Percentiles rank a stretch among this genome's conserved stretches.
Conservation (phyloP, 257 asterid species). For the Ocimum tenuiflorum region DNA sequence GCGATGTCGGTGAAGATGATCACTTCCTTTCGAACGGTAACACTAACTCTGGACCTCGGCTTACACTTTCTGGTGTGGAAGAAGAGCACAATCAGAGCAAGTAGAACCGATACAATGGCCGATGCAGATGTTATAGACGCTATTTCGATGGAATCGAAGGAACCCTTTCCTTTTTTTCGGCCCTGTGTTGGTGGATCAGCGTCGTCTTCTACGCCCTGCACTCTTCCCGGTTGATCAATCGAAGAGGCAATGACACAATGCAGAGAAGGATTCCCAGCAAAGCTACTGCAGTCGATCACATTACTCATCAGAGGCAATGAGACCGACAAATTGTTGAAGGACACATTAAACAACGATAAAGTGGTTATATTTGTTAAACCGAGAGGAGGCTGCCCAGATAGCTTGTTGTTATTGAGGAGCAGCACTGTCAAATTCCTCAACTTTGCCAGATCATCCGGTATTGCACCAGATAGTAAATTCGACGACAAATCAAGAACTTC, state of each 20-base stretch:
- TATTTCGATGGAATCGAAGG: conserved; percentile 61
- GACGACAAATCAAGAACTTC: conserved; percentile 70
- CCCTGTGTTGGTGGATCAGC: conserved; percentile 24
- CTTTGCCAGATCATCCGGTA: conserved; percentile 53
- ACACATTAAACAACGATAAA: conserved; percentile 48
- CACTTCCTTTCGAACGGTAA: conserved; percentile 76
- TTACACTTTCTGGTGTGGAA: conserved; percentile 71
- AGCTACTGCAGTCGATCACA: conserved; percentile 55
- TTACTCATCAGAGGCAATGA: conserved; percentile 38
- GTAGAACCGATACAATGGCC: conserved; percentile 69
- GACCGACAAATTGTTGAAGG: conserved; percentile 81
- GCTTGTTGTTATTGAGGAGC: conserved; percentile 64
- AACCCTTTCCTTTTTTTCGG: conserved; percentile 27
- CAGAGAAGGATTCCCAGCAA: conserved; percentile 67
- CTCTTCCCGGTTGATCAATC: conserved; percentile 43
- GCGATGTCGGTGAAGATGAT: conserved; percentile 32
- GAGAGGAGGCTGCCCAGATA: conserved; percentile 66
- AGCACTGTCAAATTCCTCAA: conserved; percentile 56
- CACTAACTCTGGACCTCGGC: conserved; percentile 76
- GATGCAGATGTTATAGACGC: conserved; percentile 80
- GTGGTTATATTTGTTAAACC: conserved; percentile 44
- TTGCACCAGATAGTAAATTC: conserved; percentile 59
- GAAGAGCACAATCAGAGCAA: conserved; percentile 61
- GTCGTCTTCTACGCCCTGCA: conserved; percentile 24
- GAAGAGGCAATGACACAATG: conserved; percentile 56